Base-by-base conservation (phyloP, 352 stramenopile species). In the Globisporangium radiosum region DNA sequence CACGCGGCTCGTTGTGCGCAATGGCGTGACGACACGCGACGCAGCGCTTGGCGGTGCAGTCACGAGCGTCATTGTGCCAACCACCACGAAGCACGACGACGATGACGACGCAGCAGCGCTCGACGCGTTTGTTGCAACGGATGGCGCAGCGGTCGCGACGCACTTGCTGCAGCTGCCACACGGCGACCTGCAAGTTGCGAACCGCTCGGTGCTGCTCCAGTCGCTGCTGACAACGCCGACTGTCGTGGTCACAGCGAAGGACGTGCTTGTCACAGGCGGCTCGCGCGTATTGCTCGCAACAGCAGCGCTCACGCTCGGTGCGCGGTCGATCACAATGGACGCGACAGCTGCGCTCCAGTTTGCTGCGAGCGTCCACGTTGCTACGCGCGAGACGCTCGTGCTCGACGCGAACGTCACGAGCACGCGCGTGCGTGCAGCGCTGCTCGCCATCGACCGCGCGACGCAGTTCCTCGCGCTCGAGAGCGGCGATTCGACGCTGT, bases 241-340 rank as follows among this genome's bases (percentile, higher is more conserved):
- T 5, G 33, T 69, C 14, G 54, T 47, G 13, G 54, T 87, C 40
- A 56, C 54, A 9, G 76, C 73, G 10, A 64, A 65, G 9, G 68
- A 83, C 48, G 69, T 87, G 54, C 42, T 80, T 25, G 67, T 87
- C 33, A 75, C 71, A 3, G 68, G 61, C 37, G 50, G 64, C 7
- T 78, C 79, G 1, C 64, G 71, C 5, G 61, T 87, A 25, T 66
- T 85, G 14, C 49, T 87, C 40, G 71, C 71, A 0, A 72, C 62
- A 9, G 73, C 69, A 3, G 61, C 59, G 3, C 43, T 84, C 42
- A 60, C 70, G 5, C 43, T 87, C n/a, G 70, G 58, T 10, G 71
- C 75, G 19, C 61, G 64, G 1, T 75, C 76, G n/a, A 50, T 88
- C 1, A 72, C 74, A 14, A 76, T 88, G 67, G 76, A 89, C 62